These are phyloP conservation scores for Podospora bellae-mahoneyi DNA, from an alignment of 495 filamentous ascomycete species.

Conservation along the genomic window DNA sequence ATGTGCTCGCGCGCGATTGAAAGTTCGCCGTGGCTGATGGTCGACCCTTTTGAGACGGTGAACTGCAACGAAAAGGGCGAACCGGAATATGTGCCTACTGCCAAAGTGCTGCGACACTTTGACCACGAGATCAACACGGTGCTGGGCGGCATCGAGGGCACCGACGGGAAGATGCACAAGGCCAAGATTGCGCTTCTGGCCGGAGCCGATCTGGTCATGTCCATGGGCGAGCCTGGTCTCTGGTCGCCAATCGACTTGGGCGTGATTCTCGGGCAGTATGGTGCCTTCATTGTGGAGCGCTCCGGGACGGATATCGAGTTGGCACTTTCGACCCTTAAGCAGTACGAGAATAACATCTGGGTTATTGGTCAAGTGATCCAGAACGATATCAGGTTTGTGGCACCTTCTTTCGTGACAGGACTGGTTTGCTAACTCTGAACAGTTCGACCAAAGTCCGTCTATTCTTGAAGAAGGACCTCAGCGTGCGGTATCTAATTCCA, in stretches of 20 bases:
- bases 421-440: slow-evolving; percentile 3
- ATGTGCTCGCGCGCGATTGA: slow-evolving; percentile 82
- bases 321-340: slow-evolving; percentile 68
- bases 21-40: slow-evolving; percentile 76
- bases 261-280: slow-evolving; percentile 82
- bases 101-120: slow-evolving; percentile 84
- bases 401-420: background rate
- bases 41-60: slow-evolving; percentile 66
- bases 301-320: slow-evolving; percentile 87
- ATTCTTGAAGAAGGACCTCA: slow-evolving; percentile 78
- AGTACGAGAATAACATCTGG: slow-evolving; percentile 69
- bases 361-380: slow-evolving; percentile 86
- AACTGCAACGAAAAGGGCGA: slow-evolving; percentile 56
- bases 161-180: slow-evolving; percentile 50
- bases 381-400: slow-evolving; percentile 65
- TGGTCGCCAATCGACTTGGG: slow-evolving; percentile 82
- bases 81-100: slow-evolving; percentile 81
- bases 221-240: slow-evolving; percentile 65
- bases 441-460: slow-evolving; percentile 81
- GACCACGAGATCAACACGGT: slow-evolving; percentile 81
- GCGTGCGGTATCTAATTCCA: slow-evolving; percentile 50
- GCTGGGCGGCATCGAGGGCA: slow-evolving; percentile 66
- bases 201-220: slow-evolving; percentile 83
- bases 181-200: slow-evolving; percentile 65
- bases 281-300: slow-evolving; percentile 85